phyloP scores from a whole-genome alignment of 2,329 filamentous ascomycete species.

The Aspergillus ochraceoroseus region DNA sequence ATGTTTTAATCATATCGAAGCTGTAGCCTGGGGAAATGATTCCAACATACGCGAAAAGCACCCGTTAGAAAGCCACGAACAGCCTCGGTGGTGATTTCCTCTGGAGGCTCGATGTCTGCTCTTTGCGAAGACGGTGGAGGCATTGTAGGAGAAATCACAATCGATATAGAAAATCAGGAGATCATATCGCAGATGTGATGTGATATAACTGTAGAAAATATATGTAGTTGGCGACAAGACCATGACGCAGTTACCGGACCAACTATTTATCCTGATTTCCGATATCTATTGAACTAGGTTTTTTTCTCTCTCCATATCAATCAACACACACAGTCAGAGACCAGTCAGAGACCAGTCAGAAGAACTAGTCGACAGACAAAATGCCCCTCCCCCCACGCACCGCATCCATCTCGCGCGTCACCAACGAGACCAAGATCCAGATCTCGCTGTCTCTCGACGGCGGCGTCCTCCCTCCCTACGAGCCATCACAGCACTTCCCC shows the following conservation, averaged over 20 bases:
- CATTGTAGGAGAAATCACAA: constrained; percentile 28
- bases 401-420: constrained; percentile 76
- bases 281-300: too few species aligned
- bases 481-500: constrained; percentile 52
- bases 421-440: constrained; percentile 97
- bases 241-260: too few species aligned
- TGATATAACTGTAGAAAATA: too few species aligned
- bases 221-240: too few species aligned
- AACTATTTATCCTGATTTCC: too few species aligned
- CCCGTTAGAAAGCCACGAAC: constrained; percentile 43
- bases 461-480: constrained; percentile 54
- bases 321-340: too few species aligned
- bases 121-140: constrained; percentile 40
- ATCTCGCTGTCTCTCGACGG: constrained; percentile 91
- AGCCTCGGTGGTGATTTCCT: constrained; percentile 41
- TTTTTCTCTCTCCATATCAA: too few species aligned
- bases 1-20: background rate
- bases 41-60: constrained; percentile 38
- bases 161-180: too few species aligned
- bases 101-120: constrained; percentile 40
- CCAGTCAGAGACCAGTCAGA: too few species aligned
- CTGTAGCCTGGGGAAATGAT: background rate
- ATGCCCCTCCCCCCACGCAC: constrained; percentile 57
- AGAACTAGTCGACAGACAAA: too few species aligned
- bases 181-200: too few species aligned